Evolutionary conservation across 2,329 filamentous ascomycete species (phyloP).

Genomic region (Aspergillus cejpii): DNA sequence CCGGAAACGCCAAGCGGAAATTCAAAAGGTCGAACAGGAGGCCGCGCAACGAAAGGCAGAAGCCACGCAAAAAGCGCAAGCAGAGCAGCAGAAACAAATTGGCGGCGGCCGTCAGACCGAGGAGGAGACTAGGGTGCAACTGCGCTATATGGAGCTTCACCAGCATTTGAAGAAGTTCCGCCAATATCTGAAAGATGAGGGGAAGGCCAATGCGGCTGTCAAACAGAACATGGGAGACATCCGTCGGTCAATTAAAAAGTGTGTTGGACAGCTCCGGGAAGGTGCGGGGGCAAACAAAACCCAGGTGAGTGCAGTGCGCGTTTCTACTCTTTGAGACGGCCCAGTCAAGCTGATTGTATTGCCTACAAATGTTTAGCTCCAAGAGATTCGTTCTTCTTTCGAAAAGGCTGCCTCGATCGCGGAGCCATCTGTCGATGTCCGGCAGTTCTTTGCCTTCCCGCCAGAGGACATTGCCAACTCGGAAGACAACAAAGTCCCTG

Average conservation of each 20-base stretch:
- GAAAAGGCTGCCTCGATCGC: conserved; percentile 49
- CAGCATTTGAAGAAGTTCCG: conserved; percentile 58
- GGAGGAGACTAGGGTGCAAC: conserved; percentile 40
- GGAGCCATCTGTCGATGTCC: conserved; percentile 52
- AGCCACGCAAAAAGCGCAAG: conserved; percentile 24
- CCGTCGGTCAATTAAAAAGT: conserved; percentile 63
- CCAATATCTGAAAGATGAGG: conserved; percentile 49
- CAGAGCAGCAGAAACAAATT: conserved; percentile 25
- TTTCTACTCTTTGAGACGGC: background rate
- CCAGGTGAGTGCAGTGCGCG: conserved; percentile 44
- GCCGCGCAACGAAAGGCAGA: conserved; percentile 22
- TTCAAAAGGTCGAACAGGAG: conserved; percentile 25
- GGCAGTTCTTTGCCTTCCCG: conserved; percentile 47
- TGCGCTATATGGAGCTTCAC: conserved; percentile 54
- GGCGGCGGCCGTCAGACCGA: conserved; percentile 26
- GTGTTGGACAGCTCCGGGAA: conserved; percentile 62
- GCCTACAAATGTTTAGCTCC: conserved; percentile 15
- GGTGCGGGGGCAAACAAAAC: conserved; percentile 57
- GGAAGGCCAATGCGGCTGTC: conserved; percentile 50
- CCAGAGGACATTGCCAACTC: conserved; percentile 32
- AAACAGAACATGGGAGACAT: conserved; percentile 65
- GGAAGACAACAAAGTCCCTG: conserved; percentile 51
- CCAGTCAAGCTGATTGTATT: conserved; percentile 9
- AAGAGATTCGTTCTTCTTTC: conserved; percentile 48
- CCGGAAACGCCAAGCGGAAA: conserved; percentile 28